Evolutionary conservation across 1,284 basidiomycete species (phyloP).

Genomic region (Irpex sp.): DNA sequence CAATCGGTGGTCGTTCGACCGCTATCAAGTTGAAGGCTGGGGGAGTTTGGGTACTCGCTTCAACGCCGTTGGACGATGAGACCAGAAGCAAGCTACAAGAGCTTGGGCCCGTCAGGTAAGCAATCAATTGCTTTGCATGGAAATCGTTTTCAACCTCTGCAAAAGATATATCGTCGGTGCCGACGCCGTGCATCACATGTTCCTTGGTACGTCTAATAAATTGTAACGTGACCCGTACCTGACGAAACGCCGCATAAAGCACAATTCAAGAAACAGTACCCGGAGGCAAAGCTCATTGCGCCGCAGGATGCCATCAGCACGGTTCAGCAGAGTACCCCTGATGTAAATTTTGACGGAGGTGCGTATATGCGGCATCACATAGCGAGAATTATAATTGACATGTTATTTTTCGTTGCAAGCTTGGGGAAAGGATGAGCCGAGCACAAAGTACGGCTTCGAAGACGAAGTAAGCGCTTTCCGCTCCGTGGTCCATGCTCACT

Average conservation of each 20-base stretch:
- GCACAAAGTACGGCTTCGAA: constrained; percentile 79
- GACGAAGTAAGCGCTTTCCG: constrained; percentile 53
- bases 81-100: constrained; percentile 71
- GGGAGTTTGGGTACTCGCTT: constrained; percentile 84
- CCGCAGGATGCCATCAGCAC: constrained; percentile 53
- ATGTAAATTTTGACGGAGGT: constrained; percentile 60
- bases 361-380: constrained; percentile 1
- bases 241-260: constrained; percentile 28
- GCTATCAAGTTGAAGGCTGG: constrained; percentile 73
- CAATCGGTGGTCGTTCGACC: constrained; percentile 80
- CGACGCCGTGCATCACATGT: constrained; percentile 66
- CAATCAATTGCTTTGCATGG: constrained; percentile 3
- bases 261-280: constrained; percentile 75
- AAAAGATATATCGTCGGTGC: constrained; percentile 64
- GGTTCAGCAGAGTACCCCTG: constrained; percentile 28
- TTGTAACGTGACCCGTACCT: neutral
- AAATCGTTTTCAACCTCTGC: no score
- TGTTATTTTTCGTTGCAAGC: constrained; percentile 30
- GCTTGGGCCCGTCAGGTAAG: constrained; percentile 76
- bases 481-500: constrained; percentile 6
- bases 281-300: constrained; percentile 72
- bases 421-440: constrained; percentile 61
- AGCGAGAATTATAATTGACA: no score
- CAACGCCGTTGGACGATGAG: constrained; percentile 72
- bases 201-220: constrained; percentile 41